Conservation (phyloP, 371 early-diverging fungal genomes). For the Fennellomyces sp. region DNA sequence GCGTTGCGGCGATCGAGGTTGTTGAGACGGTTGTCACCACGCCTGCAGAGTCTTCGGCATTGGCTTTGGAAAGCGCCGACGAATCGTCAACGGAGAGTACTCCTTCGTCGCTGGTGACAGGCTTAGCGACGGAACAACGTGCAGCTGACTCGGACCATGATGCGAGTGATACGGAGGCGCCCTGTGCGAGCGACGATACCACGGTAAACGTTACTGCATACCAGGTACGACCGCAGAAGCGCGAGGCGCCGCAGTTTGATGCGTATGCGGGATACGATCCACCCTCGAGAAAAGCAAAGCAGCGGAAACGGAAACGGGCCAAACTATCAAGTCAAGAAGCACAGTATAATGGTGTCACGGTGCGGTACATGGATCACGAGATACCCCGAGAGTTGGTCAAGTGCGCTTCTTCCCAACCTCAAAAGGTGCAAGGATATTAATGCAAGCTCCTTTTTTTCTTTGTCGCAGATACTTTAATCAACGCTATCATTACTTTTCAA, state of each 20-base stretch:
- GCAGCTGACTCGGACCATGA: too few species aligned
- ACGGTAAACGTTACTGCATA: not conserved
- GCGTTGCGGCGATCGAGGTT: too few species aligned
- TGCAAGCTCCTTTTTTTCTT: not conserved
- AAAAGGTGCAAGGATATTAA: not conserved
- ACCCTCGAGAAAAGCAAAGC: not conserved
- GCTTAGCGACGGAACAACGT: too few species aligned
- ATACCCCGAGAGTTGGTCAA: constrained; percentile 32
- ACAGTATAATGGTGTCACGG: constrained; percentile 26
- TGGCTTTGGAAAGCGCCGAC: too few species aligned
- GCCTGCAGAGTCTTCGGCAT: too few species aligned
- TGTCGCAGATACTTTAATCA: constrained; percentile 82
- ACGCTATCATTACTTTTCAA: constrained; percentile 80
- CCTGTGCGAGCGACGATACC: not conserved
- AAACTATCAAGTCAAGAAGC: not conserved
- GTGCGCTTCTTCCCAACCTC: constrained; percentile 9
- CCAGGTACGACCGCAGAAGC: not conserved
- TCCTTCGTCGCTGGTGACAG: too few species aligned
- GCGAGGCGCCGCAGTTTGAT: not conserved
- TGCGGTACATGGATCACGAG: constrained; percentile 28
- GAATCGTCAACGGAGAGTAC: too few species aligned
- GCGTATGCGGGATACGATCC: not conserved
- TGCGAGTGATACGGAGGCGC: not conserved
- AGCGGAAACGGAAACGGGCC: constrained; percentile 1
- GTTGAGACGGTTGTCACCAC: too few species aligned